Percentiles rank a stretch among this genome's conserved stretches.
Evolutionary conservation across 768 basidiomycete genomes (phyloP).

Genomic region (Pleurotus sapidus): DNA sequence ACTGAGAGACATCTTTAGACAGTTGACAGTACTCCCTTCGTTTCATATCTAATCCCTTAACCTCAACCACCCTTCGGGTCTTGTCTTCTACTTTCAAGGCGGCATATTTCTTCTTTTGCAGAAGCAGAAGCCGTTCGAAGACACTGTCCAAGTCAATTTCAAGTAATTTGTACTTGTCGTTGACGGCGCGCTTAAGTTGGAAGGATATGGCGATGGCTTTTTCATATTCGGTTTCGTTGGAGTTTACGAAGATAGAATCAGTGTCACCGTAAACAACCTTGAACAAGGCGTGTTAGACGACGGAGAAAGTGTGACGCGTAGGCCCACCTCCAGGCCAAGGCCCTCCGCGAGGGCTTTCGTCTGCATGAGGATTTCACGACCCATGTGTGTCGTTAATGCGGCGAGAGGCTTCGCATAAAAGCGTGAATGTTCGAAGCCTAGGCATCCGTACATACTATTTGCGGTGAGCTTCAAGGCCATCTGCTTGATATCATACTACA

Average conservation of each 20-base stretch:
- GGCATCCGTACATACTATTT: slow-evolving; percentile 99
- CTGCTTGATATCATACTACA: slow-evolving; percentile 94
- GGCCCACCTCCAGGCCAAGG: slow-evolving; percentile 79
- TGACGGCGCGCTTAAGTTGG: slow-evolving; percentile 94
- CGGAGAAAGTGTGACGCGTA: background rate
- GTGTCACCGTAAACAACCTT: slow-evolving; percentile 99
- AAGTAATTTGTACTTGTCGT: slow-evolving; percentile 90
- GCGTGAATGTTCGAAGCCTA: slow-evolving; percentile 94
- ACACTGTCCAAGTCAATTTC: slow-evolving; percentile 96
- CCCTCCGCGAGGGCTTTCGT: slow-evolving; percentile 92
- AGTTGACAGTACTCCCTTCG: slow-evolving; percentile 91
- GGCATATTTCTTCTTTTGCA: slow-evolving; percentile 99
- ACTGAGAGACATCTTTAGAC: slow-evolving; percentile 94
- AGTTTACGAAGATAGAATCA: slow-evolving; percentile 98
- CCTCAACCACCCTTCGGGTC: slow-evolving; percentile 72
- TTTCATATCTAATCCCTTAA: slow-evolving; percentile 99
- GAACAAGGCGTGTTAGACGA: background rate
- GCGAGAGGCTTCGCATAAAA: slow-evolving; percentile 98
- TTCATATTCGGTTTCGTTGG: slow-evolving; percentile 83
- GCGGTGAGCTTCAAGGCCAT: slow-evolving; percentile 96
- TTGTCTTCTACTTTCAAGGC: slow-evolving; percentile 93
- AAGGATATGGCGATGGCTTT: slow-evolving; percentile 91
- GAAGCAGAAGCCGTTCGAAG: slow-evolving; percentile 85
- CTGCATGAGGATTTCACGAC: slow-evolving; percentile 93
- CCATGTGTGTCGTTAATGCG: slow-evolving; percentile 95